Evolutionary conservation across 495 filamentous ascomycete species (phyloP), one percentile per base, ranked within the genome.

Genomic region (Darksidea phi): DNA sequence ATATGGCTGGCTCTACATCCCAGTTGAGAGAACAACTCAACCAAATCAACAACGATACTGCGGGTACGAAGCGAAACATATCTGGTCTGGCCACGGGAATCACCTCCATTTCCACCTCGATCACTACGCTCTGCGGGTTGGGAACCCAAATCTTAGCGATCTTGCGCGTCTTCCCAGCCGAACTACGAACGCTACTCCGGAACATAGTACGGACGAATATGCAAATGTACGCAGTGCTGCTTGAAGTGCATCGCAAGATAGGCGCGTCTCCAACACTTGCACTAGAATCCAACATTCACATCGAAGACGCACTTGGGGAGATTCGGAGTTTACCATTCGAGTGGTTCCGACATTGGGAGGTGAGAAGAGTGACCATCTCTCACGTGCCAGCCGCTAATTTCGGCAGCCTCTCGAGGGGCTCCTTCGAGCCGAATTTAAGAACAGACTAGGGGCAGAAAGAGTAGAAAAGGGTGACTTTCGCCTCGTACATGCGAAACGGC

Each of bases 331-430:
- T 72, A 17, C 62, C 55, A 2, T 72, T 64, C 37, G 64, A 70
- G 48, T 68, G 25, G 17, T 72, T 73, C 47, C 54, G 58, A n/a
- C 59, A 72, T 45, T 73, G 67, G 67, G 70, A 71, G 61, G 54
- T 57, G 2, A 61, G 65, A 48, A n/a, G n/a, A n/a, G 23, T 18
- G 13, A 17, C 10, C 34, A 15, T 45, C 8, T 38, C 36, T 8
- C 8, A 7, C 15, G 8, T 38, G 15, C 8, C 36, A 8, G 15
- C 7, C 36, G 36, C 36, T 7, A 7, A 8, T 38, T 38, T n/a
- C n/a, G n/a, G n/a, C n/a, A 38, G 36, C 36, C 36, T 38, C 15
- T 38, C 15, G 36, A 38, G 15, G 36, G 36, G 8, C 36, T 38
- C 36, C 36, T 38, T 15, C 7, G 15, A 38, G 36, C 36, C 36